These are phyloP conservation scores for Chenopodium suecicum DNA, from an alignment of 148 eudicot genomes.

Conservation along the genomic window DNA sequence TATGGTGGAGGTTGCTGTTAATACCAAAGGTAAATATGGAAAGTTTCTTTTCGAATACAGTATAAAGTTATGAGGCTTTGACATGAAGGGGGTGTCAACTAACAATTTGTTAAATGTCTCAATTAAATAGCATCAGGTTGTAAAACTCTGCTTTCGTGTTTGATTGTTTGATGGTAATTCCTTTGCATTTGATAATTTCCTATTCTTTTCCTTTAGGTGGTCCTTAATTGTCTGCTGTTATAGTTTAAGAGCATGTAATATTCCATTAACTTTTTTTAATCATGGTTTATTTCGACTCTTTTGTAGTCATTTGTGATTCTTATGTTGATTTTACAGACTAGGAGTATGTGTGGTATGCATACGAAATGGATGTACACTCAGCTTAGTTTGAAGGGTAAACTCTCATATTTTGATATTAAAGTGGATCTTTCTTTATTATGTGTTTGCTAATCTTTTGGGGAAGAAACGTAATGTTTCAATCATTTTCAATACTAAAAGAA, in stretches of 20 bases:
- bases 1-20: neutral
- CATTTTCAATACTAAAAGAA: too few species aligned
- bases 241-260: too few species aligned
- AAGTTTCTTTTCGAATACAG: neutral
- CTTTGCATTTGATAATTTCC: neutral
- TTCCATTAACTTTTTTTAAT: too few species aligned
- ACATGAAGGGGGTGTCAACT: slow-evolving; percentile 3
- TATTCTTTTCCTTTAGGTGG: neutral
- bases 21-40: neutral
- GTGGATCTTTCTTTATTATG: too few species aligned
- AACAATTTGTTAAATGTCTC: slow-evolving; percentile 1
- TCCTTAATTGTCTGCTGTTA: neutral
- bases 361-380: neutral
- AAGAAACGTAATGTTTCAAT: too few species aligned
- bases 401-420: too few species aligned
- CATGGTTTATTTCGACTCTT: neutral
- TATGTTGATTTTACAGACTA: neutral
- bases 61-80: neutral
- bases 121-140: neutral
- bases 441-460: too few species aligned
- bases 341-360: neutral
- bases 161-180: neutral
- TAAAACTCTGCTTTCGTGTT: neutral
- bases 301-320: too few species aligned
- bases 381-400: too few species aligned